These are phyloP conservation scores for Odonthalia washingtoniensis DNA, from an alignment of 31 red algal species.

Conservation along the genomic window DNA sequence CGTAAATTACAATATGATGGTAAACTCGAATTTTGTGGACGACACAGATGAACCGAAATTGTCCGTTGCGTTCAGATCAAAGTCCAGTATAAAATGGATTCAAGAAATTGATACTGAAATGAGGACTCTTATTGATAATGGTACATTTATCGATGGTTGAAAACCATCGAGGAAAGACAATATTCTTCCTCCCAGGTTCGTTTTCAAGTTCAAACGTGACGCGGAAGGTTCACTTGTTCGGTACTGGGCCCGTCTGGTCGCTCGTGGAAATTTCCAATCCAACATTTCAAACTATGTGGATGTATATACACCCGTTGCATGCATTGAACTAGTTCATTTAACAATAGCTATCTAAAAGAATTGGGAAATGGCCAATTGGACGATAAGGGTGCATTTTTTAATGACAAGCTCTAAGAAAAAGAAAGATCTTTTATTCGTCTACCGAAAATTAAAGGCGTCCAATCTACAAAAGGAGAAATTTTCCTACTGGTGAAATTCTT, in stretches of 20 bases:
- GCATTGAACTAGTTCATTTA: constrained; percentile 19
- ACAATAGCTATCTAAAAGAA: not conserved
- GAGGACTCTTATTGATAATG: constrained; percentile 7
- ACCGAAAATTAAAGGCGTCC: not conserved
- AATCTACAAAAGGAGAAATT: not conserved
- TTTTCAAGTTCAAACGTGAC: constrained; percentile 41
- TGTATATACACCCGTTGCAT: constrained; percentile 6
- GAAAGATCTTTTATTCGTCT: not conserved
- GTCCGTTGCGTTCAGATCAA: not conserved
- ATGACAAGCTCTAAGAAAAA: not conserved
- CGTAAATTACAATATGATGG: too few relatives aligned
- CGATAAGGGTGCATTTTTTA: constrained; percentile 19
- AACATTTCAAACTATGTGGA: not conserved
- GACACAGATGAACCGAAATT: constrained; percentile 3
- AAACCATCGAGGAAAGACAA: not conserved
- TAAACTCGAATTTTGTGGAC: not conserved
- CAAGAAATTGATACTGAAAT: constrained; percentile 25
- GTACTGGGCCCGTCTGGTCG: constrained; percentile 40
- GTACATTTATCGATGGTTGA: not conserved
- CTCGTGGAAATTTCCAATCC: constrained; percentile 28
- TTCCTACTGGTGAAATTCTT: not conserved
- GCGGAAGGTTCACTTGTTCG: not conserved
- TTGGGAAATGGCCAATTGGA: constrained; percentile 26
- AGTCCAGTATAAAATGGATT: not conserved
- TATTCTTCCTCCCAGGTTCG: constrained; percentile 18